Evolutionary conservation across 177 flowering plant genomes (phyloP).

Genomic region (Vitis hybrid): DNA sequence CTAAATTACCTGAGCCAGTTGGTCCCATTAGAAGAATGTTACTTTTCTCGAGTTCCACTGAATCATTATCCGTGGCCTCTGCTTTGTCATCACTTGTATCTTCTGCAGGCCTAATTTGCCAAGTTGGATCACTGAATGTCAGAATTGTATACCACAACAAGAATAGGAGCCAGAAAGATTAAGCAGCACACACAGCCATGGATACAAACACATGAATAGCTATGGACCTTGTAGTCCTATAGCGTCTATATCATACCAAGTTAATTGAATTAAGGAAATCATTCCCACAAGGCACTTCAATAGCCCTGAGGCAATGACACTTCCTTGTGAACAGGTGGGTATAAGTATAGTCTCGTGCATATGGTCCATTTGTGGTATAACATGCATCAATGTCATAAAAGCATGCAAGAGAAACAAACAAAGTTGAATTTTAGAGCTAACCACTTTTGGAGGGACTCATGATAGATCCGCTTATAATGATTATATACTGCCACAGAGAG

Average conservation of each 20-base stretch:
- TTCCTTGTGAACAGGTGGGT: no score
- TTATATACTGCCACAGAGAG: constrained; percentile 95
- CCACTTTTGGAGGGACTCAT: constrained; percentile 53
- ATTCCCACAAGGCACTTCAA: no score
- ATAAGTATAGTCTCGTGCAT: no score
- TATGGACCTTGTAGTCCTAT: not conserved
- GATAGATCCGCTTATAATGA: constrained; percentile 85
- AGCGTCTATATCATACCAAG: no score
- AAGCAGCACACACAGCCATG: not conserved
- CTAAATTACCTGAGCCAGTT: constrained; percentile 90
- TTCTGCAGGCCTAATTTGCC: constrained; percentile 57
- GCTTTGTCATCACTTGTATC: constrained; percentile 33
- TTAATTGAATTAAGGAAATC: no score
- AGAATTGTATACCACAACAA: not conserved
- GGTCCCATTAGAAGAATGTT: constrained; percentile 96
- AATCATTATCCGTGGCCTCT: constrained; percentile 49
- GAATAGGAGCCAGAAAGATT: not conserved
- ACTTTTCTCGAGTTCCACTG: constrained; percentile 94
- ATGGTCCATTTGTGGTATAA: no score
- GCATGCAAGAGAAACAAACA: no score
- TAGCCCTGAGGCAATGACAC: no score
- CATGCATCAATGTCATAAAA: no score
- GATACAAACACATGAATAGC: not conserved
- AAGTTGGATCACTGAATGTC: constrained; percentile 5
- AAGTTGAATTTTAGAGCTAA: constrained; percentile 18